Evolutionary conservation across 352 stramenopile species (phyloP).

Genomic region (Globisporangium alternatum): DNA sequence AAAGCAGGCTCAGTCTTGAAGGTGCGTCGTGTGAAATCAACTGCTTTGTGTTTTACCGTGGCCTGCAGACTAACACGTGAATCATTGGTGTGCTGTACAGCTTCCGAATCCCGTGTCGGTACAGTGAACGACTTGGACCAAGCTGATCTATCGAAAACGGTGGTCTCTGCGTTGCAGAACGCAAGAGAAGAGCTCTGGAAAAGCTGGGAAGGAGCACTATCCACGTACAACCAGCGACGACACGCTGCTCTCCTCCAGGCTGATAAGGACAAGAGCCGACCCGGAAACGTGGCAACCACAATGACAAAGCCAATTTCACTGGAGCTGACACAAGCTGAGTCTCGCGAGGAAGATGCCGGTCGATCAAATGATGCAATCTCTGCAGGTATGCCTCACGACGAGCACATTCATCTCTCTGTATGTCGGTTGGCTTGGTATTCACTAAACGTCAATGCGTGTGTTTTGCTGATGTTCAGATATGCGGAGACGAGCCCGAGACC

Average conservation of each 20-base stretch:
- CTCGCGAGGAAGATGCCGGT: neutral
- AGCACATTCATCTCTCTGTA: neutral
- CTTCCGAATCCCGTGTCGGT: neutral
- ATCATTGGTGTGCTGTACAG: neutral
- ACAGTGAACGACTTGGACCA: neutral
- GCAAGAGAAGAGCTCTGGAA: constrained; percentile 25
- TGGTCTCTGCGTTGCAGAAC: neutral
- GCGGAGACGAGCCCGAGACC: constrained; percentile 27
- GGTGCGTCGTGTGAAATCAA: neutral
- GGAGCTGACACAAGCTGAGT: neutral
- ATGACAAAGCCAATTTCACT: neutral
- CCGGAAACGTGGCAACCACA: neutral
- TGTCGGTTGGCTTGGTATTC: neutral
- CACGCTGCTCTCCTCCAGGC: neutral
- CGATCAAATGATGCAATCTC: neutral
- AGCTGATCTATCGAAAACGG: neutral
- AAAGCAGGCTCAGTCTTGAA: constrained; percentile 2
- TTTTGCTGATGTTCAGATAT: neutral
- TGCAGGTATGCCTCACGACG: constrained; percentile 1
- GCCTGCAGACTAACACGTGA: neutral
- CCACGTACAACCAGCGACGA: constrained; percentile 3
- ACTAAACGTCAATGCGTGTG: neutral
- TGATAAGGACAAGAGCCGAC: neutral
- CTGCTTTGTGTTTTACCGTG: neutral
- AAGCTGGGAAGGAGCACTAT: constrained; percentile 20